Evolutionary conservation across 2,329 filamentous ascomycete genomes (phyloP), one percentile per base, ranked within the genome.

Genomic region (Beauveria rudraprayagi): DNA sequence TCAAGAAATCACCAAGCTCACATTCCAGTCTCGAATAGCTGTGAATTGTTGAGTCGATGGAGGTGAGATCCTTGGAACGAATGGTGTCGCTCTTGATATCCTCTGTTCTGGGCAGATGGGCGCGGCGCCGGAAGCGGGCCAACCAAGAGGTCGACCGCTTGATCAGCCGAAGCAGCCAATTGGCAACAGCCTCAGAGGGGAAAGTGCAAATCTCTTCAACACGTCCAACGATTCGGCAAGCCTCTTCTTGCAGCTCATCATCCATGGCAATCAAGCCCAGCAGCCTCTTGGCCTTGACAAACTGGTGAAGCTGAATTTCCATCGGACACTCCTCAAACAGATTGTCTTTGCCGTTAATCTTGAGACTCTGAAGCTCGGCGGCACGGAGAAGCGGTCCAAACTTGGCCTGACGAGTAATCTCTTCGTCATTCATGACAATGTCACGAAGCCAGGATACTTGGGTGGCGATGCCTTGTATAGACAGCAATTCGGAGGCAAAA

Each of bases 261-360:
- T 86, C 83, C 73, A 82, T 82, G 17, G 83, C 77, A 0, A 81
- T 84, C 66, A 87, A 67, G n/a, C 83, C 84, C 9, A 87, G 70
- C 61, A 83, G 66, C 54, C 73, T 71, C 68, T 78, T 80, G 9
- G 76, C 76, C 63, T 75, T 76, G 57, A 83, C 82, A 66, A 80
- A 85, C 51, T 81, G 77, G 5, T 78, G 78, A 24, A 85, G 74
- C 57, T 82, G 77, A n/a, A 69, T 69, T 68, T 85, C 83, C 67
- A 85, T 75, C 2, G 80, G 79, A 63, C 83, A 84, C 54, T 75
- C 72, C 65, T 84, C 81, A 67, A 85, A 85, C 40, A 84, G 76
- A 63, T 80, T 78, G 61, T 79, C 75, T 70, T 84, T 84, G 66
- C 82, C 82, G 65, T 83, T 85, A 73, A 85, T 82, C 56, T 77